Evolutionary conservation across 345 rosid species (phyloP), one percentile per base, ranked within the genome.

Genomic region (Hevea brasiliensis): DNA sequence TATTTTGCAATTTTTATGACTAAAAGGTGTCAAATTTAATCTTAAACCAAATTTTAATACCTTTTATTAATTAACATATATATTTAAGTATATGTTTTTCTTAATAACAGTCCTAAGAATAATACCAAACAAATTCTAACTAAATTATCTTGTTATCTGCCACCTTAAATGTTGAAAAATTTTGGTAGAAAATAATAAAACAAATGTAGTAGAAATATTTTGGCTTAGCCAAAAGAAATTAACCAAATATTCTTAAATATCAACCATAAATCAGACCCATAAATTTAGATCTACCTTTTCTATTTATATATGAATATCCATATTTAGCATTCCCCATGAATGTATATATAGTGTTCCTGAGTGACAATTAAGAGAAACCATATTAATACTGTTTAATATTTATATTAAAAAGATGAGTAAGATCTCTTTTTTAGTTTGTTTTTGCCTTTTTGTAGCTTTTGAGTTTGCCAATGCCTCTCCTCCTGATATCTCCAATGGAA

Each of bases 391-490:
- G 1, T 44, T 44, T 7, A 57, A 57, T 3, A 63, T 14, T 42
- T 48, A 15, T 45, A 20, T 9, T 1, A 29, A 21, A n/a, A 35
- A 48, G 17, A 74, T 67, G 68, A n/a, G 61, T 0, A 67, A 47
- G 35, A 3, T 50, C n/a, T 17, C 37, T 18, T 13, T 67, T 1
- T 23, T 68, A 20, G 8, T 63, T 40, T 61, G 73, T 21, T 7
- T 74, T 4, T 66, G 35, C 56, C 24, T 55, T 37, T 29, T 69
- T 10, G 7, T 70, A 10, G 64, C 17, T 21, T 20, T 53, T 13
- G 69, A 42, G 0, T 69, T 61, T 24, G 78, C 10, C 24, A 63
- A 51, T 64, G 70, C 42, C 37, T 10, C 1, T 21, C 55, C 54
- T 27, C 18, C 61, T 32, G 53, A 37, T 32, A 32, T 32, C 4